Evolutionary conservation across 768 basidiomycete species (phyloP), one percentile per base, ranked within the genome.

Genomic region (Boletus rufocinnamomeus): DNA sequence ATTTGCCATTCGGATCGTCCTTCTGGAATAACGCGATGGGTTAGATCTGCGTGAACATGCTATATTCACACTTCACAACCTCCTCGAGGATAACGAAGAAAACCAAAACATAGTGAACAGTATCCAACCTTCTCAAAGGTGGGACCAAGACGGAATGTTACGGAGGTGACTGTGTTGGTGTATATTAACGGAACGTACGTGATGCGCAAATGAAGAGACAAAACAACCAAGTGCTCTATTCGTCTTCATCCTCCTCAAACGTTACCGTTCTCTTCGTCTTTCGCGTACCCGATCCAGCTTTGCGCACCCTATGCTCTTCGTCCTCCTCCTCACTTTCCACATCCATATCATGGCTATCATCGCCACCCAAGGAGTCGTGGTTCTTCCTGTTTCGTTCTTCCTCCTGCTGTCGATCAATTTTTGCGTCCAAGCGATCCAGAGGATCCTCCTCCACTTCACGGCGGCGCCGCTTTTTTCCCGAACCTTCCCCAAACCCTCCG

Each of bases 1-100:
- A 16, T 23, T 34, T 52, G 8, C n/a, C 6, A 3, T 59, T 23
- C 19, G 17, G 9, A 23, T 56, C 35, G 11, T n/a, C 30, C 57
- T 27, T 35, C 2, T 10, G 38, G 43, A 57, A 43, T 70, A 35
- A 68, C 38, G 4, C 17, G 11, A 51, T 54, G 23, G 23, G 16
- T 45, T 23, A 66, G 95, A 93, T 74, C 76, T 98, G 48, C 87
- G 93, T 21, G 95, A 98, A 75, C 92, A 97, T 69, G 93, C 95
- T 2, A 83, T 98, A 43, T 87, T 97, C 62, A 82, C 93, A 21
- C 77, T 97, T 21, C 84, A 85, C 45, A 92, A 91, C 72, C 72
- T 96, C 13, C 79, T 98, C 56, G 79, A 87, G 62, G 78, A 80
- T 38, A 97, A 97, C 70, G 61, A 73, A 30, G 88, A 88, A 59